These are phyloP conservation scores for Penicillium janthinellum DNA, from an alignment of 2,329 filamentous ascomycete species.

Conservation along the genomic window DNA sequence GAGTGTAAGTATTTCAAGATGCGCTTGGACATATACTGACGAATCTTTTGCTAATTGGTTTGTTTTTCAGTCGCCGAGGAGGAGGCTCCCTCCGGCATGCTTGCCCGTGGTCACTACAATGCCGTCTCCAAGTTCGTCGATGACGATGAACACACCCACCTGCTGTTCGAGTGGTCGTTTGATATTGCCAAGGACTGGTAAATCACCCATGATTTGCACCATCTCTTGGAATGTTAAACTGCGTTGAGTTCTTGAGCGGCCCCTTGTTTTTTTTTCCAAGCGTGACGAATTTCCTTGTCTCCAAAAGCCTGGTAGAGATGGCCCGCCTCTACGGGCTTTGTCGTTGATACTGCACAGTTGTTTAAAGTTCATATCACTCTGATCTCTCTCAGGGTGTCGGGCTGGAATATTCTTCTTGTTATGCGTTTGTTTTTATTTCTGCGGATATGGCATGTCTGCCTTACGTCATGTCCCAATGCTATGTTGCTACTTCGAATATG, in stretches of 20 bases:
- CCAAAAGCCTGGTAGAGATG: slow-evolving; percentile 33
- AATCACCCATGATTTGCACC: slow-evolving; percentile 2
- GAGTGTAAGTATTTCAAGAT: slow-evolving; percentile 66
- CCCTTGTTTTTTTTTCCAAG: slow-evolving; percentile 29
- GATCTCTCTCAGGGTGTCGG: not conserved
- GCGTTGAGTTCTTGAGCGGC: slow-evolving; percentile 28
- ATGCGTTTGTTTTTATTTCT: slow-evolving; percentile 5
- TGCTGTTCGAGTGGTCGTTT: slow-evolving; percentile 94
- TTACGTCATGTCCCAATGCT: slow-evolving; percentile 3
- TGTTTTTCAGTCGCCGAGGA: slow-evolving; percentile 73
- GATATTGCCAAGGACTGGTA: slow-evolving; percentile 95
- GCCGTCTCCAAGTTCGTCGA: slow-evolving; percentile 90
- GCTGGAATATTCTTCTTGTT: slow-evolving; percentile 17
- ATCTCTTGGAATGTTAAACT: slow-evolving; percentile 11
- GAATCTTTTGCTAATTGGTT: not conserved
- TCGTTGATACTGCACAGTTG: slow-evolving; percentile 14
- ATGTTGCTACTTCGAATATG: slow-evolving; percentile 6
- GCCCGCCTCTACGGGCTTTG: slow-evolving; percentile 15
- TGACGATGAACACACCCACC: slow-evolving; percentile 87
- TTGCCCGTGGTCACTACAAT: slow-evolving; percentile 86
- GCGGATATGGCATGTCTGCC: slow-evolving; percentile 7
- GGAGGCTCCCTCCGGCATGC: slow-evolving; percentile 87
- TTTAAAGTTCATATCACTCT: not conserved
- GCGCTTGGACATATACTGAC: not conserved
- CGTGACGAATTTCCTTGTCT: slow-evolving; percentile 34